Evolutionary conservation across 2,329 filamentous ascomycete genomes (phyloP), one percentile per base, ranked within the genome.

Genomic region (Colletotrichum siamense): DNA sequence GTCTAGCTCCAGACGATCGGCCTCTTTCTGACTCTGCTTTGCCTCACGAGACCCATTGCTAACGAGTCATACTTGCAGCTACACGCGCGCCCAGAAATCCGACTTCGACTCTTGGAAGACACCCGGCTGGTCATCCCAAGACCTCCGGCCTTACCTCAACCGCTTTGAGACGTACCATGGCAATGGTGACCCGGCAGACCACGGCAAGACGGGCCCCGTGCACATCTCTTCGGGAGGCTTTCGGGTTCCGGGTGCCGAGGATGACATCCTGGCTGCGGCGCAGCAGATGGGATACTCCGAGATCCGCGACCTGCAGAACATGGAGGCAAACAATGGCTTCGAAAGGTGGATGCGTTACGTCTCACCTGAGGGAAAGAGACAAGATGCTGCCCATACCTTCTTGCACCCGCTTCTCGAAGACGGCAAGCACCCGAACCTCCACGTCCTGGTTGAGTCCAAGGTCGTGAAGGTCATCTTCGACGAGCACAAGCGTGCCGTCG

Each of bases 21-120:
- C 44, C n/a, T 13, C 44, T 1, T 28, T 57, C 63, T 44, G 39
- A 57, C 39, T 32, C 64, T 67, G 24, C 26, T 18, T 18, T 4
- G 44, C 55, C 24, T 18, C 22, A 26, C 26, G 18, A 13, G 24
- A 22, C 15, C 8, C 18, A 16, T 24, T 69, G 18, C 63, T 76
- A 7, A 76, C 59, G 70, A 73, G 64, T 22, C 64, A 69, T 64
- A n/a, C 28, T 12, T 4, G 9, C 83, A 82, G 82, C 82, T 88
- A 88, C 78, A 86, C 86, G 4, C 81, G 87, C 32, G 86, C 85
- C 15, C 86, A 89, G 78, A 82, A 84, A 9, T 82, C 82, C 8
- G 88, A 90, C 79, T 90, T 87, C 69, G 88, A 91, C 78, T 85
- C 86, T 8, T 92, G 89, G 89, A 86, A 89, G 9, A 87, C 86